Evolutionary conservation across 1,284 basidiomycete genomes (phyloP).

Genomic region (Austroboletus olivaceoglutinosus): DNA sequence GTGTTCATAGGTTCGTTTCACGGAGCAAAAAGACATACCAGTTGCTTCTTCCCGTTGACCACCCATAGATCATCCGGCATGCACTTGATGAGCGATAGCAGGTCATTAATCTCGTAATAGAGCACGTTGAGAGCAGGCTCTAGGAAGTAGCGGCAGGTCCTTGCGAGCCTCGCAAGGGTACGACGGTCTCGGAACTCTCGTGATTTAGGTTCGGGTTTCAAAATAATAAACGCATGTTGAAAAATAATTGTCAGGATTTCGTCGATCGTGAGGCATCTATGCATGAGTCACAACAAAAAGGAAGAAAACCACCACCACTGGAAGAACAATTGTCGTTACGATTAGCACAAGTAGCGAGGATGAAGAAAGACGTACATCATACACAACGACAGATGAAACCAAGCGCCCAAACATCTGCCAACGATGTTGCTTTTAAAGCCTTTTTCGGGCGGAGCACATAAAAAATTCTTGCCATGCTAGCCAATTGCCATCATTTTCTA

Average conservation of each 20-base stretch:
- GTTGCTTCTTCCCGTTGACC: conserved; percentile 30
- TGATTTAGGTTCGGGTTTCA: conserved; percentile 29
- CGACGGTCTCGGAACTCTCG: conserved; percentile 27
- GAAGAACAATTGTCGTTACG: not conserved
- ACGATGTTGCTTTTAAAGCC: conserved; percentile 2
- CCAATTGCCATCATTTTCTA: conserved; percentile 2
- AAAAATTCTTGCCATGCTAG: too few species aligned
- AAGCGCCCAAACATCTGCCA: conserved; percentile 11
- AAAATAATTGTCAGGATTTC: conserved; percentile 33
- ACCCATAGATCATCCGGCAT: conserved; percentile 32
- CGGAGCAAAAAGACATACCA: conserved; percentile 16
- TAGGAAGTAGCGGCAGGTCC: conserved; percentile 31
- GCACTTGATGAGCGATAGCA: conserved; percentile 33
- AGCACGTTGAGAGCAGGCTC: conserved; percentile 34
- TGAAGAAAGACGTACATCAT: conserved; percentile 20
- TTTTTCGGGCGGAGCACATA: conserved; percentile 30
- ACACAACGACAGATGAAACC: conserved; percentile 22
- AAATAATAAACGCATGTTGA: conserved; percentile 29
- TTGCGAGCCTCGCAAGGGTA: conserved; percentile 33
- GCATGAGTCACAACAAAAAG: conserved; percentile 23
- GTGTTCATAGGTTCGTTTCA: not conserved
- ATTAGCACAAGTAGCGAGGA: conserved; percentile 8
- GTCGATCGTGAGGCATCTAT: conserved; percentile 32
- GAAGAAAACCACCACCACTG: conserved; percentile 17
- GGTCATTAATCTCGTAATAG: conserved; percentile 33